Conservation (phyloP, 2,329 filamentous ascomycete species). For the Zasmidium cellare region DNA sequence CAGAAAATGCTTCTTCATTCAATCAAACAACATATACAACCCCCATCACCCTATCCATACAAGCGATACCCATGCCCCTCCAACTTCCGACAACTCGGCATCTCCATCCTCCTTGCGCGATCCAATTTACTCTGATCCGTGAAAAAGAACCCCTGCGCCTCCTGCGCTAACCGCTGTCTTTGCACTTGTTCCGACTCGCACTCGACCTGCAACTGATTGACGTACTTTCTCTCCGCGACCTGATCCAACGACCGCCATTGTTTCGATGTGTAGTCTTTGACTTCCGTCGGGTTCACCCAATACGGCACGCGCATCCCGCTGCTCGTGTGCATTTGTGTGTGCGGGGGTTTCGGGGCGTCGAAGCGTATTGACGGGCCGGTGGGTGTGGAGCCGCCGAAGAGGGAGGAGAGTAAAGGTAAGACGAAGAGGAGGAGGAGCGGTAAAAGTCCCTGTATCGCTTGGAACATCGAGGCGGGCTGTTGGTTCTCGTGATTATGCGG, state of each 20-base stretch:
- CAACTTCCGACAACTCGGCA: conserved; percentile 60
- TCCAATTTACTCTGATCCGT: conserved; percentile 78
- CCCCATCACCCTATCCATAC: conserved; percentile 6
- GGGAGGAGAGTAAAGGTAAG: conserved; percentile 74
- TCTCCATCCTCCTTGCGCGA: conserved; percentile 62
- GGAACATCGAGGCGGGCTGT: conserved; percentile 53
- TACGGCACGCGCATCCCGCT: conserved; percentile 74
- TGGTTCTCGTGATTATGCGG: conserved; percentile 61
- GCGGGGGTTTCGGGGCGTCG: conserved; percentile 67
- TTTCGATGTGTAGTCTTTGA: conserved; percentile 66
- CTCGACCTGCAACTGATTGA: conserved; percentile 65
- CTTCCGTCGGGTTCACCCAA: conserved; percentile 77
- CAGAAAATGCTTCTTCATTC: too few species aligned
- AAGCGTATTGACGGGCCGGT: conserved; percentile 73
- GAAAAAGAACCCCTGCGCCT: conserved; percentile 85
- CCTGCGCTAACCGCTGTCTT: conserved; percentile 68
- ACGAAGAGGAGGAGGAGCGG: conserved; percentile 85
- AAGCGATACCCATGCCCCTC: conserved; percentile 48
- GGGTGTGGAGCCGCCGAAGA: conserved; percentile 66
- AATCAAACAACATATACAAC: not conserved
- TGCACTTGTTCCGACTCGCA: conserved; percentile 73
- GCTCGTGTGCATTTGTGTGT: conserved; percentile 73
- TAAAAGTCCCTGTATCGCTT: conserved; percentile 54
- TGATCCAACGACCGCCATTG: conserved; percentile 76
- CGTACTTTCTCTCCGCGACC: conserved; percentile 71